Evolutionary conservation across 306 rosid genomes (phyloP).

Genomic region (Delonix regia): DNA sequence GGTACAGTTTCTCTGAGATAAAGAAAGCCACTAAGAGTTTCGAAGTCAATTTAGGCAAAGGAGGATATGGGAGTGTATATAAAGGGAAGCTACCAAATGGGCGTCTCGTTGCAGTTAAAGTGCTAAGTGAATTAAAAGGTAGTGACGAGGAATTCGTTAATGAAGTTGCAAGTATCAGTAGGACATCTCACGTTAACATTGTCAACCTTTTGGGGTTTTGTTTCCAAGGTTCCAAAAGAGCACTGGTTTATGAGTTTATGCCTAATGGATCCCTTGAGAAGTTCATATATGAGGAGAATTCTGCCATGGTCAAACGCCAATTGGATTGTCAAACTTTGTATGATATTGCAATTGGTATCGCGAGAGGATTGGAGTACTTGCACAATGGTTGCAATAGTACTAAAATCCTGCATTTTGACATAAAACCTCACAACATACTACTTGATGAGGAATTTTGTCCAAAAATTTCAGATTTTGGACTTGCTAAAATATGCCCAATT

Average conservation of each 20-base stretch:
- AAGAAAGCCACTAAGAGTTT: conserved; percentile 25
- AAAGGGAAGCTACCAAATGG: conserved; percentile 25
- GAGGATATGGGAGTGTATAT: conserved; percentile 38
- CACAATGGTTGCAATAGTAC: too few species aligned
- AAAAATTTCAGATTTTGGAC: too few species aligned
- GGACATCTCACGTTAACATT: conserved; percentile 34
- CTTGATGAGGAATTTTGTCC: too few species aligned
- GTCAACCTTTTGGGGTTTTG: conserved; percentile 28
- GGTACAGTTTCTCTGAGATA: conserved; percentile 14
- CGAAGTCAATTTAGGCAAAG: conserved; percentile 35
- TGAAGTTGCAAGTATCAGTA: conserved; percentile 30
- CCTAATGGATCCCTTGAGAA: conserved; percentile 41
- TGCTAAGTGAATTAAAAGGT: conserved; percentile 26
- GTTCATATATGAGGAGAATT: conserved; percentile 14
- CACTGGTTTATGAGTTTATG: conserved; percentile 39
- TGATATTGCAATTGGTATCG: conserved; percentile 31
- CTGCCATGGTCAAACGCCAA: not conserved
- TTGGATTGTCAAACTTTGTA: conserved; percentile 28
- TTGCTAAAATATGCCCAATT: too few species aligned
- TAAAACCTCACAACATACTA: too few species aligned
- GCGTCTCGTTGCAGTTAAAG: conserved; percentile 19
- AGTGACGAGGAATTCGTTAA: conserved; percentile 46
- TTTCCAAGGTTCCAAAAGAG: conserved; percentile 10
- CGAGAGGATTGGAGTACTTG: too few species aligned
- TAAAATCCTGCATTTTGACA: too few species aligned